Conservation (phyloP, 768 basidiomycete genomes). For the Hypsizygus marmoreus region DNA sequence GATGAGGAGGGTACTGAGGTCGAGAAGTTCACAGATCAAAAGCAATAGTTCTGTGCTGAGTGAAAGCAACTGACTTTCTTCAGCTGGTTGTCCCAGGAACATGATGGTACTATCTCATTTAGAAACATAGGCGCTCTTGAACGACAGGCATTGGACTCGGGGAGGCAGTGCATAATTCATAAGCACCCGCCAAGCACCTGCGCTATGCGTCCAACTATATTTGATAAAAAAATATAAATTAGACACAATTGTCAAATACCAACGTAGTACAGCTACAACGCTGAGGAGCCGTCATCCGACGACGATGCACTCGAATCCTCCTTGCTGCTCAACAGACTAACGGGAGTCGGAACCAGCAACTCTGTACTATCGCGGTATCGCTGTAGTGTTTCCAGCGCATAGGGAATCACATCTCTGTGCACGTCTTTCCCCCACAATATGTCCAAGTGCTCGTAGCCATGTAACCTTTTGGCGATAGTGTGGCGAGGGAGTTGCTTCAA, state of each 20-base stretch:
- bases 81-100: too few relatives aligned
- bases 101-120: too few relatives aligned
- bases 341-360: background rate
- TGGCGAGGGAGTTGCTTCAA: conserved; percentile 67
- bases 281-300: conserved; percentile 10
- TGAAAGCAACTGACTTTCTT: conserved; percentile 14
- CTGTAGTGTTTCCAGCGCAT: conserved; percentile 62
- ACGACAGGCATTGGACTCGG: too few relatives aligned
- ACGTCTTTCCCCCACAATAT: conserved; percentile 79
- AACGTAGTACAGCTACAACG: too few relatives aligned
- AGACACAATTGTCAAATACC: too few relatives aligned
- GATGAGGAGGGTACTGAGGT: conserved; percentile 11
- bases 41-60: conserved; percentile 23
- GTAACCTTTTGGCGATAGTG: conserved; percentile 51
- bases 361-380: conserved; percentile 33
- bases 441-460: conserved; percentile 78
- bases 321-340: background rate
- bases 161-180: too few relatives aligned
- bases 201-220: too few relatives aligned
- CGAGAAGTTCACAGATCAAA: conserved; percentile 15
- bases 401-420: conserved; percentile 74
- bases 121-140: too few relatives aligned
- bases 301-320: conserved; percentile 4
- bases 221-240: too few relatives aligned
- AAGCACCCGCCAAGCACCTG: too few relatives aligned